Percentiles rank a stretch among this genome's conserved stretches.
phyloP scores from a whole-genome alignment of 805 yeast genomes.

The Danielia oregonensis region DNA sequence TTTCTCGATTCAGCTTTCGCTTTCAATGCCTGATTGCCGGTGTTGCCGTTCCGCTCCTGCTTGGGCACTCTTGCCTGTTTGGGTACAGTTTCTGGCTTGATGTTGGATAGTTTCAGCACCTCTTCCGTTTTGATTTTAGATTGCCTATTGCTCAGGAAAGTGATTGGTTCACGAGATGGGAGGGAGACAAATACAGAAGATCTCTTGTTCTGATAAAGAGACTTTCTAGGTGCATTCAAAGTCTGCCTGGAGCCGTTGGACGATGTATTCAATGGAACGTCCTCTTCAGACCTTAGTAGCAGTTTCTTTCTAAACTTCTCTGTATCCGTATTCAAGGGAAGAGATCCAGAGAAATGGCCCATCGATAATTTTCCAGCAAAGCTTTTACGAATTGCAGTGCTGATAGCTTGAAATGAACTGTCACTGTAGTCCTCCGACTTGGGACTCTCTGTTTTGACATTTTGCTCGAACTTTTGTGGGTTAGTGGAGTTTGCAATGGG shows the following conservation, averaged over 20 bases:
- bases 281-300: too few species aligned
- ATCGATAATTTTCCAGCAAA: constrained; percentile 31
- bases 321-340: neutral
- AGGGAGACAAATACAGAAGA: constrained; percentile 33
- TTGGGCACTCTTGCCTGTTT: neutral
- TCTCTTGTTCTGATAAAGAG: constrained; percentile 20
- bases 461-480: constrained; percentile 6
- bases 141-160: constrained; percentile 5
- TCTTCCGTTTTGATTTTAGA: neutral
- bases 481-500: constrained; percentile 16
- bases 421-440: constrained; percentile 1
- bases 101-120: too few species aligned
- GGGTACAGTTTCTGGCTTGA: too few species aligned
- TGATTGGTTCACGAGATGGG: constrained; percentile 38
- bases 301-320: neutral
- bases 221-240: neutral
- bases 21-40: neutral
- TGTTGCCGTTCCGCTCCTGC: neutral
- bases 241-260: too few species aligned
- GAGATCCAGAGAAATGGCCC: constrained; percentile 3
- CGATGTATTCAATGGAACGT: too few species aligned
- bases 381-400: constrained; percentile 44
- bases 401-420: constrained; percentile 44
- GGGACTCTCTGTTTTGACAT: neutral
- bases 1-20: too few species aligned